Evolutionary conservation across 768 basidiomycete species (phyloP), one percentile per base, ranked within the genome.

Genomic region (Pulveroboletus sp.): DNA sequence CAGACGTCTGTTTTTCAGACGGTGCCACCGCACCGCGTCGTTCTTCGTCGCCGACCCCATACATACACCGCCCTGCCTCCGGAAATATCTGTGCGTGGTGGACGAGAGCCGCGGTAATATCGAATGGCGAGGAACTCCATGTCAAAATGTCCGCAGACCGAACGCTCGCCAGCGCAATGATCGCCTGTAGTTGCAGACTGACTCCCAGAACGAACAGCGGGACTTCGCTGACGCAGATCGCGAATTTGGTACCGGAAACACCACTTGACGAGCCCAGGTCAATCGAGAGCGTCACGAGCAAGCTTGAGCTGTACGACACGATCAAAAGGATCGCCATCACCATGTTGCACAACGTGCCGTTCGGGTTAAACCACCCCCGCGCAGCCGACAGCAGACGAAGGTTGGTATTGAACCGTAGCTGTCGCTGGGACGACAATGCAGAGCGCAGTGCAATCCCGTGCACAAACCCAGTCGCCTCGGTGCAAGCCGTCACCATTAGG

Each of bases 91-190:
- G 58, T 2, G 56, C 50, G 9, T 68, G 59, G 16, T 63, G 58
- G 12, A 69, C 49, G 23, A 68, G 50, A 3, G 66, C 68, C 1
- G 68, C 64, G 4, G 66, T 64, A 1, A 61, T 50, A 12, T 65
- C 66, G 14, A 69, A 55, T 16, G 62, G 50, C 2, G 66, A 68
- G 24, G 66, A 62, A 17, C 68, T 69, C 68, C 68, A 68, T 10
- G 68, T 68, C 38, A 60, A 31, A 29, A 68, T 52, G 45, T 60
- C 54, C 16, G 62, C 58, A 20, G 45, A 24, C n/a, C 51, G 40
- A 16, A 58, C 51, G 16, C 62, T 63, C 2, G 40, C 40, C 21
- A 67, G 45, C 8, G 62, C 64, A 24, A 69, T 57, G 5, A 55
- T 5, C 1, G 50, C 62, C 42, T 68, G 67, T 16, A 57, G 40